phyloP scores from a whole-genome alignment of 2,329 filamentous ascomycete genomes.

The Sclerotinia borealis region DNA sequence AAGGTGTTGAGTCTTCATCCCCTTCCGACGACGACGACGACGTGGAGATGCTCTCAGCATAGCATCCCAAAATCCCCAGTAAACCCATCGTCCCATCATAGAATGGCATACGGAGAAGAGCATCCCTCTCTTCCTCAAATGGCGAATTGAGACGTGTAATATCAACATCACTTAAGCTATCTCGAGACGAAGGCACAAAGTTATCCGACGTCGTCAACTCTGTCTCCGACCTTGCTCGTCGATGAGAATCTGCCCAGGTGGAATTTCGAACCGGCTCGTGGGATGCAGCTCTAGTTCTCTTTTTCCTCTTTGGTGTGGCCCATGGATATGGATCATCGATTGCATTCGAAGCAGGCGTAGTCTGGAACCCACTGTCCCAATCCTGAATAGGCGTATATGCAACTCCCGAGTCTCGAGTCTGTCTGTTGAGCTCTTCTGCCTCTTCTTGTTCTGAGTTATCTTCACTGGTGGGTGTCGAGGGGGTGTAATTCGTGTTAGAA shows the following conservation, averaged over 20 bases:
- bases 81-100: neutral
- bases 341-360: neutral
- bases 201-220: neutral
- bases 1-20: too few relatives aligned
- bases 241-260: neutral
- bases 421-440: neutral
- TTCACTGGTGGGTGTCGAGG: neutral
- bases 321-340: neutral
- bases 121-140: neutral
- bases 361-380: neutral
- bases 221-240: neutral
- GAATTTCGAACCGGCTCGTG: neutral
- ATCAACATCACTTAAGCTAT: neutral
- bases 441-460: neutral
- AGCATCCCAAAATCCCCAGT: too few relatives aligned
- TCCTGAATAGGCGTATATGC: neutral
- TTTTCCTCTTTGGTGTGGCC: neutral
- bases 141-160: neutral
- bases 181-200: neutral
- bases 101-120: neutral
- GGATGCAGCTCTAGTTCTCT: neutral
- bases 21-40: too few relatives aligned
- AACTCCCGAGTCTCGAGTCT: neutral
- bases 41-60: too few relatives aligned
- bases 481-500: neutral